Percentiles rank a stretch among this genome's conserved stretches.
Conservation (phyloP, 2,329 filamentous ascomycete genomes). For the Paecilomyces sp. region DNA sequence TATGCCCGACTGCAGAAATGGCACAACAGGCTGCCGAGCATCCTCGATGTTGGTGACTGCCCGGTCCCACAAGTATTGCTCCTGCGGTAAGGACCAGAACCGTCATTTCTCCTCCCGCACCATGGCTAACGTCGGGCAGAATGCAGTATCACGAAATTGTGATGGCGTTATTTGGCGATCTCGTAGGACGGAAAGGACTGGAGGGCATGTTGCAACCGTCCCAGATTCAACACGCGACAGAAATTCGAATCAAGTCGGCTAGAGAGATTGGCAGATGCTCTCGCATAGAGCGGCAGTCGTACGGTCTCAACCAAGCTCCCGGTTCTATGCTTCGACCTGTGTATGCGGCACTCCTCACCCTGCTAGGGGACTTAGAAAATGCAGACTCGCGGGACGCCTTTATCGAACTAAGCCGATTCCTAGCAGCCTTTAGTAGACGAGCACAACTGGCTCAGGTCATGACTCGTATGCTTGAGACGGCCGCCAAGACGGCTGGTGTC, state of each 20-base stretch:
- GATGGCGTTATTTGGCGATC: constrained; percentile 17
- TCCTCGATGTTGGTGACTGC: constrained; percentile 9
- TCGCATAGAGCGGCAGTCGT: constrained; percentile 17
- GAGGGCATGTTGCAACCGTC: constrained; percentile 3
- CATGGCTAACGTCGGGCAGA: constrained; percentile 9
- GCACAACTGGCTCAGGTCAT: constrained; percentile 14
- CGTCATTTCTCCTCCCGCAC: not conserved
- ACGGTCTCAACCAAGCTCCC: constrained; percentile 21
- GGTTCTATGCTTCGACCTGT: constrained; percentile 19
- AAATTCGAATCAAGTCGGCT: constrained; percentile 13
- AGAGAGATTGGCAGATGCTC: constrained; percentile 20
- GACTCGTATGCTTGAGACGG: constrained; percentile 14
- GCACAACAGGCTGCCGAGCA: constrained; percentile 13
- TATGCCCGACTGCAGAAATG: constrained; percentile 16
- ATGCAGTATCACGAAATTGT: constrained; percentile 20
- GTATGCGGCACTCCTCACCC: constrained; percentile 13
- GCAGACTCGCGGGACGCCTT: constrained; percentile 17
- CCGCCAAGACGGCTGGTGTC: constrained; percentile 7
- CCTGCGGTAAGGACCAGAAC: constrained; percentile 17
- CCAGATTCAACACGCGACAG: constrained; percentile 7
- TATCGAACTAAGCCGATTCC: constrained; percentile 19
- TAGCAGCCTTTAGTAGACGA: constrained; percentile 16
- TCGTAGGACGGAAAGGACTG: constrained; percentile 13
- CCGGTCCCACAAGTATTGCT: constrained; percentile 20
- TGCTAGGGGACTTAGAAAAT: constrained; percentile 14